These are phyloP conservation scores for Irineochytrium annulatum DNA, from an alignment of 192 early-diverging fungal species.

Conservation along the genomic window DNA sequence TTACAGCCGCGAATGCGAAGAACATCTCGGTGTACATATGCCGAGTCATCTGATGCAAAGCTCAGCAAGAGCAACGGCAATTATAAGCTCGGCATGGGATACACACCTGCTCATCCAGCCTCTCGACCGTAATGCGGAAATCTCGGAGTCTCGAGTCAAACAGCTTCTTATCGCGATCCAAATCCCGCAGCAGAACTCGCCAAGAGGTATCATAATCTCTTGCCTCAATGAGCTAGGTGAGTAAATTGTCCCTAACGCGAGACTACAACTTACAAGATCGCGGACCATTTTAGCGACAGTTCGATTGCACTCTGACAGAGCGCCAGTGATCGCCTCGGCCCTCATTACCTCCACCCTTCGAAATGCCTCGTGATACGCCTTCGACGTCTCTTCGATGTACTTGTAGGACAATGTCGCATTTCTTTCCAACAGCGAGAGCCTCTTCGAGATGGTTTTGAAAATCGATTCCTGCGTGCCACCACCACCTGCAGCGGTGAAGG, in stretches of 20 bases:
- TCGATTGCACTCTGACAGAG: slow-evolving; percentile 31
- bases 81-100: neutral
- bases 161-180: slow-evolving; percentile 11
- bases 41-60: slow-evolving; percentile 12
- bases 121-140: slow-evolving; percentile 11
- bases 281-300: slow-evolving; percentile 28
- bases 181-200: slow-evolving; percentile 17
- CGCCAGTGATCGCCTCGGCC: slow-evolving; percentile 20
- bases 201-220: slow-evolving; percentile 25
- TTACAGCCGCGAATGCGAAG: slow-evolving; percentile 16
- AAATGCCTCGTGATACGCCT: slow-evolving; percentile 37
- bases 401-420: slow-evolving; percentile 61
- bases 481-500: slow-evolving; percentile 8
- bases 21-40: slow-evolving; percentile 19
- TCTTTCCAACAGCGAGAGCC: slow-evolving; percentile 70
- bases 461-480: slow-evolving; percentile 71
- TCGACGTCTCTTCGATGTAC: slow-evolving; percentile 41
- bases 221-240: slow-evolving; percentile 9
- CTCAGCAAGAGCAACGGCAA: neutral
- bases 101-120: slow-evolving; percentile 15
- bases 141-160: slow-evolving; percentile 15
- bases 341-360: slow-evolving; percentile 15
- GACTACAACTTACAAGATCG: slow-evolving; percentile 29
- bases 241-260: neutral
- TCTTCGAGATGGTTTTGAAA: slow-evolving; percentile 88